Conservation (phyloP, 2,329 filamentous ascomycete species). For the Alternaria postmessia region DNA sequence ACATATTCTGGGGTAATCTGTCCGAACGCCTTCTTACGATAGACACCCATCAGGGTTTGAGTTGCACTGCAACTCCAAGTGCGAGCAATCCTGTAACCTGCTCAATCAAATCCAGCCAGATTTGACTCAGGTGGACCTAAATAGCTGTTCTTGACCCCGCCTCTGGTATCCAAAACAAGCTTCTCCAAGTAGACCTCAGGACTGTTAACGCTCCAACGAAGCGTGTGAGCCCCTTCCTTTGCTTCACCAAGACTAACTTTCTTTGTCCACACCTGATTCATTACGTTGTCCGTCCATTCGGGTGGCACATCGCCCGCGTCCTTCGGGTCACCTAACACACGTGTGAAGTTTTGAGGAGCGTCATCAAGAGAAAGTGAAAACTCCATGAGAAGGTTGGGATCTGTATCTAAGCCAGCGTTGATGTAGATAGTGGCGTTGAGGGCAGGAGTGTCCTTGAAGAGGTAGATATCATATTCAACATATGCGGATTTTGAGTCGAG, state of each 20-base stretch:
- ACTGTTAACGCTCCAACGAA: constrained; percentile 31
- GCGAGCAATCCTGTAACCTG: not conserved
- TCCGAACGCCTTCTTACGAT: not conserved
- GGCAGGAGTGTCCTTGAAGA: constrained; percentile 19
- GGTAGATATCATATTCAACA: constrained; percentile 26
- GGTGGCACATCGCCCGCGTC: constrained; percentile 51
- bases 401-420: constrained; percentile 53
- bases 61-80: not conserved
- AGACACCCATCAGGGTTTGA: not conserved
- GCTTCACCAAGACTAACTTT: constrained; percentile 31
- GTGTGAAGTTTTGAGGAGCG: constrained; percentile 17
- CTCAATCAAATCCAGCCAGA: not conserved
- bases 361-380: constrained; percentile 52
- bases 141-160: constrained; percentile 33
- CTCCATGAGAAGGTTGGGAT: constrained; percentile 55
- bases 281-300: constrained; percentile 50
- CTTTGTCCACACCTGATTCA: constrained; percentile 27
- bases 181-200: constrained; percentile 37
- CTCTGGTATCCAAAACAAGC: constrained; percentile 29
- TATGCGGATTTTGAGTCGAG: constrained; percentile 17
- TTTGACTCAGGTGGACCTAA: constrained; percentile 27
- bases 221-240: constrained; percentile 41
- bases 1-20: not conserved
- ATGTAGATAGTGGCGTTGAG: constrained; percentile 48
- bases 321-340: constrained; percentile 34